Conservation (phyloP, 202 grass and related monocot species). For the Carex arenaria region DNA sequence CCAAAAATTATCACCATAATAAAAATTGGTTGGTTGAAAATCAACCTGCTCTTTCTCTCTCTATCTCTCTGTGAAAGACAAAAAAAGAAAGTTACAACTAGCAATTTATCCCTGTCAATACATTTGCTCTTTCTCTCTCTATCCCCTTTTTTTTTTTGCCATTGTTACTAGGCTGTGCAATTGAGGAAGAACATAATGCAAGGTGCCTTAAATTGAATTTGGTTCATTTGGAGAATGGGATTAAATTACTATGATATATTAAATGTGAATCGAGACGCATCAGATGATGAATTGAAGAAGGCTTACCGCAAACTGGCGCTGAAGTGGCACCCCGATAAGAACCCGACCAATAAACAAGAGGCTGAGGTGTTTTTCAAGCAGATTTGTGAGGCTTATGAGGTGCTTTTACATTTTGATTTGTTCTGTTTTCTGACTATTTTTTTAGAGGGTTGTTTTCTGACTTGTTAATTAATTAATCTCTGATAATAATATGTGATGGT, state of each 20-base stretch:
- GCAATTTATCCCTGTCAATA: neutral
- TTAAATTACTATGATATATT: conserved; percentile 55
- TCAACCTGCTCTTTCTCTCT: neutral
- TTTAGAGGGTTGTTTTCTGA: no score
- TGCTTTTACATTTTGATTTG: neutral
- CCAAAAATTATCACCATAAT: neutral
- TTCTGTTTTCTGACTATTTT: neutral
- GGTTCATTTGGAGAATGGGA: conserved; percentile 19
- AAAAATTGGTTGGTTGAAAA: neutral
- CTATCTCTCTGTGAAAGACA: neutral
- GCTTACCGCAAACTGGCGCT: conserved; percentile 51
- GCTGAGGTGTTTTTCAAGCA: conserved; percentile 49
- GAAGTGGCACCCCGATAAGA: conserved; percentile 68
- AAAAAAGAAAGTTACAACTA: conserved; percentile 12
- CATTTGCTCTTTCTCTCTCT: neutral
- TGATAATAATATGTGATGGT: neutral
- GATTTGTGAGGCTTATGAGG: conserved; percentile 56
- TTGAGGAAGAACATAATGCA: neutral
- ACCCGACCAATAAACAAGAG: conserved; percentile 28
- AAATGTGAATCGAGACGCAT: conserved; percentile 26
- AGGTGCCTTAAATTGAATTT: neutral
- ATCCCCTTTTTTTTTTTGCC: neutral
- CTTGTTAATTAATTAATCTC: neutral
- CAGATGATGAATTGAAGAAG: conserved; percentile 44
- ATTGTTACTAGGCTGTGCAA: neutral